These are phyloP conservation scores for Plasmodium chabaudi DNA, from an alignment of 169 alveolate genomes.

Conservation along the genomic window DNA sequence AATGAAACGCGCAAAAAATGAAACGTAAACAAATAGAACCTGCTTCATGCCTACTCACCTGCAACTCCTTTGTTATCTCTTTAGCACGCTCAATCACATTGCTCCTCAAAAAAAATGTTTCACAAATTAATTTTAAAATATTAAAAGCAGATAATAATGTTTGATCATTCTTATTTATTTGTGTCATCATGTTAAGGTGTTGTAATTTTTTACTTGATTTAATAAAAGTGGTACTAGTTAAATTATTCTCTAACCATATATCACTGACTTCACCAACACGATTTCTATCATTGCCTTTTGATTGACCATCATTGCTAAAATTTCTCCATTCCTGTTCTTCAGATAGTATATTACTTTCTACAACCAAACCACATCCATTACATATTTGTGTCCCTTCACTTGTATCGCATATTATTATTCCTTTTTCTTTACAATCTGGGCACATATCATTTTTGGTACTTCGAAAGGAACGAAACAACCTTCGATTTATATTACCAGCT, in stretches of 20 bases:
- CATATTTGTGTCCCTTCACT: conserved; percentile 92
- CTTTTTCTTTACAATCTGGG: conserved; percentile 86
- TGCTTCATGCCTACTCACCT: conserved; percentile 13
- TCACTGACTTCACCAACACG: conserved; percentile 92
- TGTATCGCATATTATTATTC: conserved; percentile 85
- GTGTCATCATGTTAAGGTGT: conserved; percentile 83
- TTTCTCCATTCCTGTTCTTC: conserved; percentile 94
- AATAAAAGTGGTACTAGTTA: conserved; percentile 89
- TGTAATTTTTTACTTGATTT: conserved; percentile 88
- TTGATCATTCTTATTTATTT: conserved; percentile 82
- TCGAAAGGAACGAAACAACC: conserved; percentile 65
- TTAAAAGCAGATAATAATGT: conserved; percentile 85
- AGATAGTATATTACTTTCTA: conserved; percentile 87
- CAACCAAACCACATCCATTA: conserved; percentile 88
- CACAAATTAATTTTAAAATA: conserved; percentile 86
- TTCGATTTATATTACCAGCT: conserved; percentile 22
- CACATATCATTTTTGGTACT: conserved; percentile 65
- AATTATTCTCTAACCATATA: conserved; percentile 90
- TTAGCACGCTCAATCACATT: conserved; percentile 88
- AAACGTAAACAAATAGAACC: too few species aligned
- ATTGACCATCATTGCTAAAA: conserved; percentile 85
- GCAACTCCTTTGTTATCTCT: conserved; percentile 87
- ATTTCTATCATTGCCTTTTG: conserved; percentile 84
- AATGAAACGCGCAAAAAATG: too few species aligned
- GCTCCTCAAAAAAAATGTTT: conserved; percentile 85